Evolutionary conservation across 1,139 yeast genomes (phyloP), one percentile per base, ranked within the genome.

Genomic region (Hemisphaericaspora lyxosophila): DNA sequence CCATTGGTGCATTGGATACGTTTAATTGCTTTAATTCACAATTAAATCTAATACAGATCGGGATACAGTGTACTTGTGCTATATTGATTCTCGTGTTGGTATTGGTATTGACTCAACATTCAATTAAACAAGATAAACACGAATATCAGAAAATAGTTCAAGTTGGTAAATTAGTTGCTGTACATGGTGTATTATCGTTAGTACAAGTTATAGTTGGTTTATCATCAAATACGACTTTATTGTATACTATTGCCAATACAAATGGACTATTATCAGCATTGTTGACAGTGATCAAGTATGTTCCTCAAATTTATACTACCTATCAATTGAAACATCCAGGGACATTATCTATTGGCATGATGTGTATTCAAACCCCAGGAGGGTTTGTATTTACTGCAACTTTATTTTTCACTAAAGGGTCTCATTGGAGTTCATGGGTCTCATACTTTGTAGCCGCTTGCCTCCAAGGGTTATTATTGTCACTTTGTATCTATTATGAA

Each of bases 351-450:
- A 70, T 85, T 16, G 78, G 83, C 5, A 86, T 85, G 88, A 85
- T 88, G 92, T 66, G 82, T 38, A 75, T 88, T 46, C 96, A 88
- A 57, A 86, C 95, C 13, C 96, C 96, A 0, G 96, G 96, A 11
- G 95, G 96, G 18, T 83, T 77, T 49, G 45, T 85, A 2, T 87
- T 92, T 82, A 77, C 94, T 0, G 72, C 79, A 12, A 80, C 87
- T 3, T 64, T 88, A 39, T 83, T 79, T 40, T 62, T 77, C 42
- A 78, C 90, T 34, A 84, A 85, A 32, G 94, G 89, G 2, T 79
- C 92, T 1, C 78, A 79, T 45, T 87, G 96, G 96, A 84, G 94
- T 49, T 80, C 90, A 6, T 87, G 95, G 95, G 60, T 86, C 24
- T 86, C 95, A 5, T 85, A 82, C 51, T 70, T 85, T 35, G 75